Evolutionary conservation across 1,284 basidiomycete genomes (phyloP).

Genomic region (Entoloma clypeatum): DNA sequence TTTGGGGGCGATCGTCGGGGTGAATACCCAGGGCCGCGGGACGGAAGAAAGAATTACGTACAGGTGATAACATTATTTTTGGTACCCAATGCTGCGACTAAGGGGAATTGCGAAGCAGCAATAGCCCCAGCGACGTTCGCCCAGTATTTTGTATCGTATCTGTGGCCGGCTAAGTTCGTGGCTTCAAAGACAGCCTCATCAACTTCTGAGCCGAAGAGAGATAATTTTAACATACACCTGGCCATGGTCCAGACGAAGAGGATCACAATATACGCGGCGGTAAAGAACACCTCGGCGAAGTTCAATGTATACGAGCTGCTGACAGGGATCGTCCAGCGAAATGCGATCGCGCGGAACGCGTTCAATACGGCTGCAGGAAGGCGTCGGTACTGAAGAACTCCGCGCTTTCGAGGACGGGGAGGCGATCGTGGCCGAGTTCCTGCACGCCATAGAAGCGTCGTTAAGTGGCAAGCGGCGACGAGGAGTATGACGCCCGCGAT

Average conservation of each 20-base stretch:
- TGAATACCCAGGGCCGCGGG: not conserved
- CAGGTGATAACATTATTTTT: constrained; percentile 63
- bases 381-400: constrained; percentile 15
- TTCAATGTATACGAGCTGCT: constrained; percentile 44
- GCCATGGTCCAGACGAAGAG: constrained; percentile 45
- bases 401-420: constrained; percentile 10
- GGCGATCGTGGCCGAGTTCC: constrained; percentile 11
- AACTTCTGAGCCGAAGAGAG: too few relatives aligned
- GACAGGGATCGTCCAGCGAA: constrained; percentile 44
- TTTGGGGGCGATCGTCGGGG: not conserved
- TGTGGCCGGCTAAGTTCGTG: constrained; percentile 30
- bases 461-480: constrained; percentile 36
- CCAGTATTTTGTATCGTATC: constrained; percentile 39
- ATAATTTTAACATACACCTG: constrained; percentile 45
- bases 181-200: too few relatives aligned
- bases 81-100: constrained; percentile 59
- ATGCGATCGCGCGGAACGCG: constrained; percentile 44
- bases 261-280: constrained; percentile 40
- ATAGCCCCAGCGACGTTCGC: constrained; percentile 47
- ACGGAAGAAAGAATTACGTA: constrained; percentile 27
- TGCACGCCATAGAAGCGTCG: constrained; percentile 21
- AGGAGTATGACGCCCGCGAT: constrained; percentile 40
- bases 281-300: constrained; percentile 44
- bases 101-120: constrained; percentile 52
- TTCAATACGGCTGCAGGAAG: constrained; percentile 39